Conservation (phyloP, 495 filamentous ascomycete genomes). For the Lophiotrema nucula region DNA sequence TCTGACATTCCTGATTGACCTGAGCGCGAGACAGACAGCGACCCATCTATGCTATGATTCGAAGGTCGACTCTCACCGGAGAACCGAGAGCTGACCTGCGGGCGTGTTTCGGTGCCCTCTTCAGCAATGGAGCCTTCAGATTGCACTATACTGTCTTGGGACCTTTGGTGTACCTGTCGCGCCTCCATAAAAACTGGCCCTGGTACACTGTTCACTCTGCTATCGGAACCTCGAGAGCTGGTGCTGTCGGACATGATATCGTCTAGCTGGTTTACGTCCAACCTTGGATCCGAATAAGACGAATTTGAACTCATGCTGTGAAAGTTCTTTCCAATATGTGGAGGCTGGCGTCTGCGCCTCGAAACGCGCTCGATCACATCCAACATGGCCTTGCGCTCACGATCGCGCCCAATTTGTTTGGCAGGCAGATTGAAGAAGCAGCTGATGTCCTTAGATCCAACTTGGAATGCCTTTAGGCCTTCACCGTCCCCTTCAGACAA, state of each 20-base stretch:
- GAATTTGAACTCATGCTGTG: conserved; percentile 51
- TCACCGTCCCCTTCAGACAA: conserved; percentile 71
- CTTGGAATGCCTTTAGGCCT: conserved; percentile 64
- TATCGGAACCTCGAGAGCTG: conserved; percentile 36
- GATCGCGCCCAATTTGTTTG: conserved; percentile 72
- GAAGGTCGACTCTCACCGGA: conserved; percentile 16
- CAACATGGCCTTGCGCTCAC: conserved; percentile 67
- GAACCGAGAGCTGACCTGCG: conserved; percentile 9
- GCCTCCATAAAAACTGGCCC: conserved; percentile 21
- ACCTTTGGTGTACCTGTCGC: conserved; percentile 21
- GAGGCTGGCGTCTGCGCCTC: conserved; percentile 55
- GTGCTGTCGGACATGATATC: conserved; percentile 37
- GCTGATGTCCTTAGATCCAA: conserved; percentile 75
- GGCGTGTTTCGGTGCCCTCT: conserved; percentile 5
- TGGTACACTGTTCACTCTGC: conserved; percentile 19
- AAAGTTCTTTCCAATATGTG: conserved; percentile 39
- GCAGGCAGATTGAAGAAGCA: conserved; percentile 82
- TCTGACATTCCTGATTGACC: conserved; percentile 15
- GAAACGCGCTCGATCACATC: conserved; percentile 70
- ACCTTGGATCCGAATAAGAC: conserved; percentile 30
- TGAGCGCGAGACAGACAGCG: conserved; percentile 13
- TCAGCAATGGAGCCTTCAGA: conserved; percentile 22
- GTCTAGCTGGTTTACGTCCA: conserved; percentile 30
- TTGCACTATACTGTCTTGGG: conserved; percentile 19
- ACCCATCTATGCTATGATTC: conserved; percentile 24